Conservation (phyloP, 2,329 filamentous ascomycete genomes). For the Beauveria caledonica region DNA sequence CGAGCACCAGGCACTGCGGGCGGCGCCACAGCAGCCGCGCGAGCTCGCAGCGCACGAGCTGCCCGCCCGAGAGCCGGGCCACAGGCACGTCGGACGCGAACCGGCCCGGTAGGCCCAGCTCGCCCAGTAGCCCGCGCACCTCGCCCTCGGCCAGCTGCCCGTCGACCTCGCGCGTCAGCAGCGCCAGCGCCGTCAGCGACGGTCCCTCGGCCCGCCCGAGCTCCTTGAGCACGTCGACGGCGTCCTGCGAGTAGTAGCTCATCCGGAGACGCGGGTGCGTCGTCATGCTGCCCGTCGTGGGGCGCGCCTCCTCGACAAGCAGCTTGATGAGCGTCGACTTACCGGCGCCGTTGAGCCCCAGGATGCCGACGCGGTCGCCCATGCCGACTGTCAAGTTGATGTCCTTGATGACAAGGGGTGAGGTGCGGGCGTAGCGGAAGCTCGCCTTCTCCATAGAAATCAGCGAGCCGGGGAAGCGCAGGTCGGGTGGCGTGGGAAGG, state of each 20-base stretch:
- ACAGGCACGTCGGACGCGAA: conserved; percentile 67
- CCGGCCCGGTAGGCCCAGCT: conserved; percentile 62
- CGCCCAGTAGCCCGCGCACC: conserved; percentile 55
- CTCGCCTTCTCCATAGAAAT: conserved; percentile 62
- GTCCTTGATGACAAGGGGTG: conserved; percentile 45
- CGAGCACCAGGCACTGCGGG: conserved; percentile 67
- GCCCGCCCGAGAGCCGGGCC: conserved; percentile 67
- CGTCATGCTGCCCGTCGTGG: conserved; percentile 53
- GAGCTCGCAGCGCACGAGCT: conserved; percentile 59
- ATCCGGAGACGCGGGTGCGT: conserved; percentile 61
- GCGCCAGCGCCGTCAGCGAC: conserved; percentile 53
- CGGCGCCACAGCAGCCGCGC: conserved; percentile 59
- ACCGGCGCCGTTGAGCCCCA: conserved; percentile 73
- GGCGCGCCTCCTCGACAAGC: conserved; percentile 51
- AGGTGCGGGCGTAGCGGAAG: conserved; percentile 50
- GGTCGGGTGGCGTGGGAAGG: conserved; percentile 56
- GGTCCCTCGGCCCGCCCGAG: conserved; percentile 38
- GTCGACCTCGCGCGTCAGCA: conserved; percentile 49
- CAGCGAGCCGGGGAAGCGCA: conserved; percentile 67
- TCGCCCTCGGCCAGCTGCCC: conserved; percentile 56
- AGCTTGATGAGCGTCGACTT: conserved; percentile 73
- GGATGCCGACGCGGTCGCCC: conserved; percentile 65
- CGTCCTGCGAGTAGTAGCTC: conserved; percentile 74
- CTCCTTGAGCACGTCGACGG: conserved; percentile 59
- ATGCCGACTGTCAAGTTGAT: conserved; percentile 62